These are phyloP conservation scores for Canavalia ensiformis DNA, from an alignment of 306 rosid species.

Conservation along the genomic window DNA sequence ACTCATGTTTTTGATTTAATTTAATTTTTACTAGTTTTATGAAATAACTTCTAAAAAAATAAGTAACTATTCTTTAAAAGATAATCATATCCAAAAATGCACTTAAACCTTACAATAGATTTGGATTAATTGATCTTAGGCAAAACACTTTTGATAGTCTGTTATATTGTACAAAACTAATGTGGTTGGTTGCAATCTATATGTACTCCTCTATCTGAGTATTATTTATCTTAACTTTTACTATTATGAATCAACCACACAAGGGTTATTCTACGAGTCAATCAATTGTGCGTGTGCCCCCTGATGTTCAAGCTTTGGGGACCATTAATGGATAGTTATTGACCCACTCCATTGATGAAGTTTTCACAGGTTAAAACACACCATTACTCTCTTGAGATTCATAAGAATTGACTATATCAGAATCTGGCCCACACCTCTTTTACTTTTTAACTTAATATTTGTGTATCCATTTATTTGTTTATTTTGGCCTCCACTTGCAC, in stretches of 20 bases:
- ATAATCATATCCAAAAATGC: too few relatives aligned
- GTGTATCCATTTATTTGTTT: slow-evolving; percentile 3
- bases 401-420: slow-evolving; percentile 51
- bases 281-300: slow-evolving; percentile 41
- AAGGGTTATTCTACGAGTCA: slow-evolving; percentile 20
- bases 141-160: not conserved
- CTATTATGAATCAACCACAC: slow-evolving; percentile 2
- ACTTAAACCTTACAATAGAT: not conserved
- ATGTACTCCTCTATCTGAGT: not conserved
- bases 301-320: slow-evolving; percentile 51
- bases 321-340: slow-evolving; percentile 48
- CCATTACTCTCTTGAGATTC: slow-evolving; percentile 44
- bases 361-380: slow-evolving; percentile 55
- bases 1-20: too few relatives aligned
- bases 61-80: too few relatives aligned
- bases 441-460: slow-evolving; percentile 7
- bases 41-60: too few relatives aligned
- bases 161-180: not conserved
- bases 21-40: too few relatives aligned
- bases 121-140: not conserved
- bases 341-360: slow-evolving; percentile 62
- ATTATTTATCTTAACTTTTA: not conserved
- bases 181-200: slow-evolving; percentile 9
- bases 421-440: slow-evolving; percentile 51
- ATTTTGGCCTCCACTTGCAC: slow-evolving; percentile 27